phyloP scores from a whole-genome alignment of 495 filamentous ascomycete genomes.

The Talaromyces proteolyticus region DNA sequence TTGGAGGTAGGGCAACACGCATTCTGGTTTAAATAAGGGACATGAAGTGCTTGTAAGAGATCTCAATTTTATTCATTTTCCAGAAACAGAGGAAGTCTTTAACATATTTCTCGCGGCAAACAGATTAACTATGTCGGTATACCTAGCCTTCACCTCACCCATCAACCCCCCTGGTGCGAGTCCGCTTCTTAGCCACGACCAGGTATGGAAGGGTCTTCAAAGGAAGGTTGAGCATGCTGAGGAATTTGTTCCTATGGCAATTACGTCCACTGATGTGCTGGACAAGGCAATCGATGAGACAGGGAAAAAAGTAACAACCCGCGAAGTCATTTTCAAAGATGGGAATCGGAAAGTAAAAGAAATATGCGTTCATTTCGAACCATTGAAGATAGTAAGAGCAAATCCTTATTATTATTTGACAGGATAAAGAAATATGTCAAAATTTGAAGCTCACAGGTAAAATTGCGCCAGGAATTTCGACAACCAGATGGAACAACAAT shows the following conservation, averaged over 20 bases:
- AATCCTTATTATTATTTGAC: too few relatives aligned
- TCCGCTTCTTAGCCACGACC: conserved; percentile 32
- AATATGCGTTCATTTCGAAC: too few relatives aligned
- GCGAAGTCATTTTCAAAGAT: conserved; percentile 21
- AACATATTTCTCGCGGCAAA: too few relatives aligned
- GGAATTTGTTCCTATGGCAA: conserved; percentile 42
- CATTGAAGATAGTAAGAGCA: too few relatives aligned
- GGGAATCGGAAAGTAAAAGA: conserved; percentile 15
- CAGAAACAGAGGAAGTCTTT: too few relatives aligned
- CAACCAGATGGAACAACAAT: conserved; percentile 28
- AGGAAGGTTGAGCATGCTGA: conserved; percentile 44
- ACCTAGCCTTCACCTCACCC: conserved; percentile 45
- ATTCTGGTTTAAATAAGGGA: too few relatives aligned
- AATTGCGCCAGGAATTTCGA: too few relatives aligned
- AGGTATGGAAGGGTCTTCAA: conserved; percentile 47
- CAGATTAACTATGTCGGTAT: too few relatives aligned
- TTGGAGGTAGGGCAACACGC: too few relatives aligned
- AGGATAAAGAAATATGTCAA: conserved; percentile 17
- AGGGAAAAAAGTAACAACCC: conserved; percentile 18
- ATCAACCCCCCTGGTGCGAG: conserved; percentile 41
- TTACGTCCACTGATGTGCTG: conserved; percentile 32
- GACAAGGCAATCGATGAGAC: conserved; percentile 26
- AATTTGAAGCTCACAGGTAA: too few relatives aligned
- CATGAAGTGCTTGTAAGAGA: too few relatives aligned
- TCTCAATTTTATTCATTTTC: too few relatives aligned